Percentiles rank a stretch among this genome's conserved stretches.
These are phyloP conservation scores for Aspergillus pseudonomiae DNA, from an alignment of 2,329 filamentous ascomycete genomes.

Conservation along the genomic window DNA sequence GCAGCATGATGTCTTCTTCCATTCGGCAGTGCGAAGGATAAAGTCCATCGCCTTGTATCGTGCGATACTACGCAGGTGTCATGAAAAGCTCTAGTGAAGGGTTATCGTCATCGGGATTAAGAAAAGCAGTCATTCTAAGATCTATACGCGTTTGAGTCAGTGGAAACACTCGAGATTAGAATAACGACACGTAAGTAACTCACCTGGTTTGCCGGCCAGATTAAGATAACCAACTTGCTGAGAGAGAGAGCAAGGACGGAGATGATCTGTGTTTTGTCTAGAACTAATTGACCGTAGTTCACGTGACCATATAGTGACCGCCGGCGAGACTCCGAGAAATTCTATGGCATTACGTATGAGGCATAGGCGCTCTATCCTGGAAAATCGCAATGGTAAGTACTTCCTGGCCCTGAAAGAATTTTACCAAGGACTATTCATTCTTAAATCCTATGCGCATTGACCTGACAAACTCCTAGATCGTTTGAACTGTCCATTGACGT, in stretches of 20 bases:
- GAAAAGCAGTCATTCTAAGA: slow-evolving; percentile 16
- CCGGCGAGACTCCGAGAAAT: slow-evolving; percentile 2
- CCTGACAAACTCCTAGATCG: not conserved
- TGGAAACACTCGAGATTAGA: not conserved
- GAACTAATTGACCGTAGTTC: not conserved
- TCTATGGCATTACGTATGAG: not conserved
- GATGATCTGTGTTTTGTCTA: not conserved
- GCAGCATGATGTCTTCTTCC: slow-evolving; percentile 40
- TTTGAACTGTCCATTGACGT: not conserved
- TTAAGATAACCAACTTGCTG: not conserved
- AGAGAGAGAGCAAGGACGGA: slow-evolving; percentile 8
- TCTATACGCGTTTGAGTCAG: not conserved
- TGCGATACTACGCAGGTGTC: slow-evolving; percentile 31
- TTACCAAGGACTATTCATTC: not conserved
- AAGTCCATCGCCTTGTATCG: slow-evolving; percentile 33
- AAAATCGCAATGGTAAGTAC: not conserved
- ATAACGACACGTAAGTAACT: not conserved
- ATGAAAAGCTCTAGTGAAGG: slow-evolving; percentile 43
- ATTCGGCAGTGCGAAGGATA: slow-evolving; percentile 39
- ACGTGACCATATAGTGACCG: slow-evolving; percentile 1
- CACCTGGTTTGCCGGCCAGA: slow-evolving; percentile 2
- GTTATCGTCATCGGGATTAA: slow-evolving; percentile 46
- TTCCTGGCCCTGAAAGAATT: not conserved
- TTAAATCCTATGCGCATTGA: not conserved
- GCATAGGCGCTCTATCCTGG: not conserved